Conservation (phyloP, 2,329 filamentous ascomycete species). For the Nemania diffusa region DNA sequence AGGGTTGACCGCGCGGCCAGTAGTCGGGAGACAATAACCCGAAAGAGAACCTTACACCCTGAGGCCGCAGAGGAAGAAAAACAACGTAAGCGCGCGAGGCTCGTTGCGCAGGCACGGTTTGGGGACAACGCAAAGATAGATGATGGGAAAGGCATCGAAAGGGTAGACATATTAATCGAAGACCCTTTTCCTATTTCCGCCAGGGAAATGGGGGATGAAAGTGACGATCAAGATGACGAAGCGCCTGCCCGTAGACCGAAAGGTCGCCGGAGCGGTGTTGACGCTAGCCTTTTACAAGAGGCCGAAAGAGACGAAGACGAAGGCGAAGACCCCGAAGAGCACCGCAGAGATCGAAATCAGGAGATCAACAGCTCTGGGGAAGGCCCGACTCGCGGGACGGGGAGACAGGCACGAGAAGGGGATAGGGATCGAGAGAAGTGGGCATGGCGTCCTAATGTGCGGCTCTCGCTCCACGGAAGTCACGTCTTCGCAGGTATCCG, state of each 20-base stretch:
- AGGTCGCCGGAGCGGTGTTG: slow-evolving; percentile 41
- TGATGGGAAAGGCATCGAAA: slow-evolving; percentile 71
- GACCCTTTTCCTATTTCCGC: slow-evolving; percentile 61
- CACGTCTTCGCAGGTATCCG: slow-evolving; percentile 86
- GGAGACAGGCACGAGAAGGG: slow-evolving; percentile 41
- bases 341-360: neutral
- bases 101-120: slow-evolving; percentile 75
- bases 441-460: slow-evolving; percentile 67
- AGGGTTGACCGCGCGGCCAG: slow-evolving; percentile 29
- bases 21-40: slow-evolving; percentile 37
- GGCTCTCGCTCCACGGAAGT: slow-evolving; percentile 75
- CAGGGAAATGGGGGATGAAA: slow-evolving; percentile 29
- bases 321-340: slow-evolving; percentile 21
- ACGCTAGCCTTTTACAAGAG: slow-evolving; percentile 40
- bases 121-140: slow-evolving; percentile 66
- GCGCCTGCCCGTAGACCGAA: slow-evolving; percentile 37
- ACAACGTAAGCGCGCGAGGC: slow-evolving; percentile 66
- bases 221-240: slow-evolving; percentile 21
- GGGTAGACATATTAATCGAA: slow-evolving; percentile 68
- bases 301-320: slow-evolving; percentile 46
- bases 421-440: slow-evolving; percentile 43
- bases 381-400: slow-evolving; percentile 42
- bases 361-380: slow-evolving; percentile 35
- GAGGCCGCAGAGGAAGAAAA: slow-evolving; percentile 48
- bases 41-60: slow-evolving; percentile 38